Percentiles rank a stretch among this genome's conserved stretches.
Evolutionary conservation across 129 eudicot genomes (phyloP).

Genomic region (Solidago caesia): DNA sequence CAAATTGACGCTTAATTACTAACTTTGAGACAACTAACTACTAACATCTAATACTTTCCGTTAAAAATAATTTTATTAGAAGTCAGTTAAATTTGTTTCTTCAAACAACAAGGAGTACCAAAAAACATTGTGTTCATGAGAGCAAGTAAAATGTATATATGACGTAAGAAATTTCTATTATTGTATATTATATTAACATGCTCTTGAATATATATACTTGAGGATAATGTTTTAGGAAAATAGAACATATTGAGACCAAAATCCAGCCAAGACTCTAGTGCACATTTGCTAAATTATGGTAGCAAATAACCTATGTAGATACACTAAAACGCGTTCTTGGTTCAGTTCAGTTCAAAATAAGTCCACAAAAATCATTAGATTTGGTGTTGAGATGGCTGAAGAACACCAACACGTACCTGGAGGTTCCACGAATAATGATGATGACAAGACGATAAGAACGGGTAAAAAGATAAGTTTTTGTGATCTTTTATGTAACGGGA

Average conservation of each 20-base stretch:
- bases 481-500: neutral
- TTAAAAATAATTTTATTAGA: too few species aligned
- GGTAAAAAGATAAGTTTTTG: constrained; percentile 7
- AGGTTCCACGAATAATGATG: neutral
- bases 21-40: too few species aligned
- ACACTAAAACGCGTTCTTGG: neutral
- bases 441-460: constrained; percentile 34
- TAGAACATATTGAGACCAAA: neutral
- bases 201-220: neutral
- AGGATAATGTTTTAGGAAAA: neutral
- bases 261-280: constrained; percentile 13
- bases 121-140: neutral
- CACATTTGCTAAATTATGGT: constrained; percentile 9
- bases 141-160: neutral
- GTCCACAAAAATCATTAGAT: constrained; percentile 1
- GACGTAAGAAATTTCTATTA: neutral
- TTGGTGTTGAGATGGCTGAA: constrained; percentile 20
- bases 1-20: too few species aligned
- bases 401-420: constrained; percentile 2
- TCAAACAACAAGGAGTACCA: neutral
- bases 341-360: neutral
- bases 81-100: too few species aligned
- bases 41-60: too few species aligned
- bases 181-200: neutral
- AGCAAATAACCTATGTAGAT: constrained; percentile 3